Base-by-base conservation (phyloP, 2,329 filamentous ascomycete species). In the Aspergillus pseudoterreus region DNA sequence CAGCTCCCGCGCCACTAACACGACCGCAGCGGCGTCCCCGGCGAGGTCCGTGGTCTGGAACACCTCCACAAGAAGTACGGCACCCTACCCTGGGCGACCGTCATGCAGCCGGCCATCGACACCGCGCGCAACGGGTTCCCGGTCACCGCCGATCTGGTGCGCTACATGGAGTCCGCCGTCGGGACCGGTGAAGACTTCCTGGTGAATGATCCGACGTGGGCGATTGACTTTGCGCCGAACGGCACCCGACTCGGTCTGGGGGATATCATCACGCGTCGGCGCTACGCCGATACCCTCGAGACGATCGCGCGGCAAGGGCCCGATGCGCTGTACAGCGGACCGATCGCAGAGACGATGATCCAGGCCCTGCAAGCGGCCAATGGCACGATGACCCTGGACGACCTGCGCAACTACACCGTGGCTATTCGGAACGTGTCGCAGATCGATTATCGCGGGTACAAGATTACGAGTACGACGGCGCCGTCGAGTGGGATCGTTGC, bases 141-240 rank as follows among this genome's bases (percentile, higher is more conserved):
- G 15, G 82, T 96, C 2, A 88, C 82, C 2, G 75, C 82, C 49
- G 92, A 97, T 65, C 74, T 92, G 19, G 79, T 90, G 19, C 78
- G 76, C 8, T 92, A 92, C 63, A 92, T 95, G 81, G 65, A 76
- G 0, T 75, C 67, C 3, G 81, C 79, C 1, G 75, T 75, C 51
- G 67, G 65, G 52, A 68, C 52, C 50, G 60, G 75, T 6, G 70
- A 79, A 45, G 79, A 90, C 59, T 96, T 95, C 62, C 73, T 96
- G 0, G 75, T 84, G 0, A 78, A 87, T 3, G 84, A 96, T 51
- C 84, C 87, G 0, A 82, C 83, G 3, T 97, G 90, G 87, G 90
- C 92, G 0, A 69, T 88, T 44, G 92, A 96, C 66, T 96, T 96
- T 73, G 91, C 90, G 2, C 90, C 90, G 0, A 84, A 92, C 54